Base-by-base conservation (phyloP, 2,329 filamentous ascomycete species). In the Neonectria coccinea region DNA sequence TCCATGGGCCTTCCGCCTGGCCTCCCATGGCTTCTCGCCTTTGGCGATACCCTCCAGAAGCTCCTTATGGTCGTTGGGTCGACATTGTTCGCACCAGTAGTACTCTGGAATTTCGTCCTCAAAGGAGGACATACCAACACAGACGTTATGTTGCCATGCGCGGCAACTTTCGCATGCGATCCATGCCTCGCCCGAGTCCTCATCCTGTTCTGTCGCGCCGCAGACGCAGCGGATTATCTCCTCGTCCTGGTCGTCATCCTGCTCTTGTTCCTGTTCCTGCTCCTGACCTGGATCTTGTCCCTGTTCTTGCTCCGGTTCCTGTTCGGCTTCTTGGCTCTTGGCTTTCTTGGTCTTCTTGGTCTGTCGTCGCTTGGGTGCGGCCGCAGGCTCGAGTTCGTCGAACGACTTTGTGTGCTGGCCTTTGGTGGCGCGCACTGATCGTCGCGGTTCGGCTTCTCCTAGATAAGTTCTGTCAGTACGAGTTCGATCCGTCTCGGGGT, bases 121-220 rank as follows among this genome's bases (percentile, higher is more conserved):
- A 72, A 92, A 93, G 51, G 91, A 89, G 74, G 86, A 89, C 76
- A 97, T 88, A 57, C 93, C 93, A 84, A 99, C 93, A 77, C 96
- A 99, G 68, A 97, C 91, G 75, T 97, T 97, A 80, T 99, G 96
- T 80, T 99, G 96, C 96, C 96, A 99, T 45, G 91, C 95, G 53
- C 89, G 89, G 79, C 96, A 99, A 51, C 88, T 88, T 79, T 99
- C 96, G 82, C 96, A 99, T 66, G 92, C 93, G 74, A 99, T 97
- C 94, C 97, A 98, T 56, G 94, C 90, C 73, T 96, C 91, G 70
- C 92, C 92, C 14, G 92, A 90, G 71, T 97, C 92, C 71, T 95
- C 92, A 65, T 94, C 92, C 70, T 94, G 91, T 72, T 92, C 91
- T 48, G 92, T 92, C 64, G 93, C 91, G 70, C 96, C 95, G 76